These are phyloP conservation scores for Entomortierella beljakovae DNA, from an alignment of 192 early-diverging fungal species.

Conservation along the genomic window DNA sequence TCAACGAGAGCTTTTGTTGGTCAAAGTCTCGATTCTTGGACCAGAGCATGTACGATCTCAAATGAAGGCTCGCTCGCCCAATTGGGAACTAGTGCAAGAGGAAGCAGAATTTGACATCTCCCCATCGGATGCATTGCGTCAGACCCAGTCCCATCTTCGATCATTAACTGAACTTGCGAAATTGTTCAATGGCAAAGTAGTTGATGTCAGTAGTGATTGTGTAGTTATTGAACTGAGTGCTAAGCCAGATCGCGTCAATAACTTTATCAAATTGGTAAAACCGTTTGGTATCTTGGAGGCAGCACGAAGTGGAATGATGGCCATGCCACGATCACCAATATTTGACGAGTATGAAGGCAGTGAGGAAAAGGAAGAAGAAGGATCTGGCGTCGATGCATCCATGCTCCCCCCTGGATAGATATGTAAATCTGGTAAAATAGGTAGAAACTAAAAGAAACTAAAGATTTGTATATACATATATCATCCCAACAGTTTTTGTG, in stretches of 20 bases:
- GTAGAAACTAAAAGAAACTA: too few species aligned
- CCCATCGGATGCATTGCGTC: slow-evolving; percentile 58
- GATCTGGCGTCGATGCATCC: slow-evolving; percentile 83
- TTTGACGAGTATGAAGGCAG: slow-evolving; percentile 10
- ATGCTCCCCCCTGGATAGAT: slow-evolving; percentile 92
- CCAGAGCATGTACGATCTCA: slow-evolving; percentile 70
- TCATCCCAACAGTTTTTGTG: too few species aligned
- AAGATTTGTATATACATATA: too few species aligned
- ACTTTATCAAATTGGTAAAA: slow-evolving; percentile 91
- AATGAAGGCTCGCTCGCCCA: slow-evolving; percentile 28
- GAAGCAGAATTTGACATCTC: slow-evolving; percentile 12
- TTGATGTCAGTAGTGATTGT: slow-evolving; percentile 87
- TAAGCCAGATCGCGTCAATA: slow-evolving; percentile 86
- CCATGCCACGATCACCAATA: slow-evolving; percentile 91
- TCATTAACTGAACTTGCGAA: slow-evolving; percentile 83
- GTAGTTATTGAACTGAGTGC: slow-evolving; percentile 88
- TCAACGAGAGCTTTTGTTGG: slow-evolving; percentile 91
- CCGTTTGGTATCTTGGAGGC: slow-evolving; percentile 97
- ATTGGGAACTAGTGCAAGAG: slow-evolving; percentile 9
- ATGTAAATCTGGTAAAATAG: too few species aligned
- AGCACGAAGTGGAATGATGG: slow-evolving; percentile 94
- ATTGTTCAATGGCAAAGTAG: slow-evolving; percentile 85
- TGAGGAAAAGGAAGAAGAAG: slow-evolving; percentile 66
- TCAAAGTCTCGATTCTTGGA: slow-evolving; percentile 89
- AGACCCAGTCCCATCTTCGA: slow-evolving; percentile 72